A percentile compares a stretch with the other conserved stretches of the same genome.
These are phyloP conservation scores for Tubosaeta brunneosetosa DNA, from an alignment of 768 basidiomycete genomes.

Conservation along the genomic window DNA sequence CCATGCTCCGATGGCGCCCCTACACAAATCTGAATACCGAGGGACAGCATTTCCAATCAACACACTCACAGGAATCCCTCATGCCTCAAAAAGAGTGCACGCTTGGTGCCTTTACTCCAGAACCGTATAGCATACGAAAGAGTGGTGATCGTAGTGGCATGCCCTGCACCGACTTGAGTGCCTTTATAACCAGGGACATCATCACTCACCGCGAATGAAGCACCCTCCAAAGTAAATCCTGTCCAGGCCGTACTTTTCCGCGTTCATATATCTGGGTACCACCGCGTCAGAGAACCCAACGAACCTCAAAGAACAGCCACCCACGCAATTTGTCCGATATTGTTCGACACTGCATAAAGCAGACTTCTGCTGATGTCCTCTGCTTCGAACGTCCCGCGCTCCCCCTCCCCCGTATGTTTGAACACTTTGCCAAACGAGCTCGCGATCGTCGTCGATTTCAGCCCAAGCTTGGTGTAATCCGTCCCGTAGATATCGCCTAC, in stretches of 20 bases:
- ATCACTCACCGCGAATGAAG: conserved; percentile 84
- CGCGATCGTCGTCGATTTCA: conserved; percentile 97
- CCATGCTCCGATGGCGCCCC: conserved; percentile 96
- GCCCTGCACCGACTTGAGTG: conserved; percentile 50
- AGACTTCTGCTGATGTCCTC: conserved; percentile 95
- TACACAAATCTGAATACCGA: conserved; percentile 27
- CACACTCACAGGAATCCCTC: conserved; percentile 90
- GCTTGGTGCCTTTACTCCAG: conserved; percentile 97
- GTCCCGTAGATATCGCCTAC: conserved; percentile 99
- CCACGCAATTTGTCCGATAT: conserved; percentile 99
- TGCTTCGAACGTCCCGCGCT: conserved; percentile 73
- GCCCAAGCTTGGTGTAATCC: conserved; percentile 90
- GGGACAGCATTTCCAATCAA: background rate
- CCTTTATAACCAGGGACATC: background rate
- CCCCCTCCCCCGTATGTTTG: conserved; percentile 63
- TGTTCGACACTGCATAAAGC: conserved; percentile 95
- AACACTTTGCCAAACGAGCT: conserved; percentile 99
- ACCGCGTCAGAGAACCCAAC: conserved; percentile 11
- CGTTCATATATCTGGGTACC: conserved; percentile 79
- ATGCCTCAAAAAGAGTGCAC: conserved; percentile 93
- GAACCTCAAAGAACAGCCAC: conserved; percentile 27
- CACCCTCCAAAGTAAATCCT: conserved; percentile 99
- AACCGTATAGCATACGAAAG: conserved; percentile 98
- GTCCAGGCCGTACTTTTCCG: conserved; percentile 95
- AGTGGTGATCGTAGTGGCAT: conserved; percentile 94